Base-by-base conservation (phyloP, 2,329 filamentous ascomycete species). In the Neoascochyta sp. region DNA sequence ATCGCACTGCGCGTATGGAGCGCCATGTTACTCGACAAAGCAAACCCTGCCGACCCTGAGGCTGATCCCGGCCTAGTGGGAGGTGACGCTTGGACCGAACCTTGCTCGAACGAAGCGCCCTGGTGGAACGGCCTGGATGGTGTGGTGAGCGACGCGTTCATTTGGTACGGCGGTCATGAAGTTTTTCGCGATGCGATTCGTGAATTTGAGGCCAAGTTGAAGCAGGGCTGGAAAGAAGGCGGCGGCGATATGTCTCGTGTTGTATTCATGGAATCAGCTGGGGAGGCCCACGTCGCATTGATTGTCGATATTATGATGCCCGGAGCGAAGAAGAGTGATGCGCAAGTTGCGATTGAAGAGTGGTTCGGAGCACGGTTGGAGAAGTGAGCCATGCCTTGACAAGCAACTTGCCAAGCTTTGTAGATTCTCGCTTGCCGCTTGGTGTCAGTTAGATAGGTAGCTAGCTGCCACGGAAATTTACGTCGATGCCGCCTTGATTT, bases 221-320 rank as follows among this genome's bases (percentile, higher is more conserved):
- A 24, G 14, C 15, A 25, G 10, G 51, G 50, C 5, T 53, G 50
- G 50, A 18, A 9, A 3, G 9, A 38, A 5, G 41, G 48, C 4
- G 46, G 39, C 9, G 51, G 46, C 13, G 29, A 45, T 21, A 3
- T 11, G 4, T 29, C 28, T 14, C 29, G 29, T 7, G 29, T 39
- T 3, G 9, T 39, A 7, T 41, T 41, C 15, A 11, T 50, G 7
- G 40, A 45, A 23, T 43, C 34, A 2, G 23, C 36, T 9, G 24
- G 29, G 16, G 38, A 43, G 21, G 32, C 43, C 8, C 52, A 55
- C 24, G 37, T 52, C 13, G 42, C 32, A 16, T 48, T 45, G 2
- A 46, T 54, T 6, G 19, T 44, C 10, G 44, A 47, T 9, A 28
- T 39, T 11, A 44, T 50, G 45, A 32, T 27, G 3, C 29, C 30